Evolutionary conservation across 2,329 filamentous ascomycete genomes (phyloP).

Genomic region (Alternaria conjuncta): DNA sequence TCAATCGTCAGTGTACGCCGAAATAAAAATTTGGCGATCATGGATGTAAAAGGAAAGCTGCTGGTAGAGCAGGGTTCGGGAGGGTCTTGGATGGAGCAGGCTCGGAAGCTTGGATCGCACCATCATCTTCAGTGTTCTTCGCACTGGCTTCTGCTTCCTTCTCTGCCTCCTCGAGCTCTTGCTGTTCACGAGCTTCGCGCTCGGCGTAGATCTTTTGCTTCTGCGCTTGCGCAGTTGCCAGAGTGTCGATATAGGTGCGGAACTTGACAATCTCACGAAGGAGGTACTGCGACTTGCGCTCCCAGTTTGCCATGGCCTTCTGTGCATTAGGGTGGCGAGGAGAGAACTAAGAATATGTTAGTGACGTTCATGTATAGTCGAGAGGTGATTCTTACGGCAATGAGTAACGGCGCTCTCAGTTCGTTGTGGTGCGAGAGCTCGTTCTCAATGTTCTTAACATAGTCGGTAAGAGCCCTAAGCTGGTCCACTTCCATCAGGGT

Average conservation of each 20-base stretch:
- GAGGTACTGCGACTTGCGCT: constrained; percentile 91
- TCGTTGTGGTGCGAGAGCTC: constrained; percentile 89
- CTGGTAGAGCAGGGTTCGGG: constrained; percentile 1
- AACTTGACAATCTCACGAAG: constrained; percentile 96
- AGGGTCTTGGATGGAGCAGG: constrained; percentile 12
- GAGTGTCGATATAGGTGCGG: constrained; percentile 87
- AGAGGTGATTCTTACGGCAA: constrained; percentile 64
- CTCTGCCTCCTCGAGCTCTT: constrained; percentile 18
- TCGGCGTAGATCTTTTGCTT: constrained; percentile 72
- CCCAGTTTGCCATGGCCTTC: constrained; percentile 95
- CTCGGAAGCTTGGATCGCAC: constrained; percentile 43
- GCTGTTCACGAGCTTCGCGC: constrained; percentile 38
- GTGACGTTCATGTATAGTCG: neutral
- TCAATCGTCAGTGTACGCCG: constrained; percentile 36
- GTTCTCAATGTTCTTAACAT: constrained; percentile 84
- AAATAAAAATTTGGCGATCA: constrained; percentile 14
- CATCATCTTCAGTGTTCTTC: constrained; percentile 35
- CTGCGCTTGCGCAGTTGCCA: constrained; percentile 72
- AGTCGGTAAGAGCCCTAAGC: constrained; percentile 73
- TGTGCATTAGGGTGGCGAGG: constrained; percentile 79
- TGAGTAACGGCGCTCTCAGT: constrained; percentile 81
- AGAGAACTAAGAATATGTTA: constrained; percentile 66
- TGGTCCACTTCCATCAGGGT: constrained; percentile 81
- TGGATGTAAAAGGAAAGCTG: constrained; percentile 12
- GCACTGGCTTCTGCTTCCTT: constrained; percentile 15